These are phyloP conservation scores for Didymella segeticola DNA, from an alignment of 2,329 filamentous ascomycete species.

Conservation along the genomic window DNA sequence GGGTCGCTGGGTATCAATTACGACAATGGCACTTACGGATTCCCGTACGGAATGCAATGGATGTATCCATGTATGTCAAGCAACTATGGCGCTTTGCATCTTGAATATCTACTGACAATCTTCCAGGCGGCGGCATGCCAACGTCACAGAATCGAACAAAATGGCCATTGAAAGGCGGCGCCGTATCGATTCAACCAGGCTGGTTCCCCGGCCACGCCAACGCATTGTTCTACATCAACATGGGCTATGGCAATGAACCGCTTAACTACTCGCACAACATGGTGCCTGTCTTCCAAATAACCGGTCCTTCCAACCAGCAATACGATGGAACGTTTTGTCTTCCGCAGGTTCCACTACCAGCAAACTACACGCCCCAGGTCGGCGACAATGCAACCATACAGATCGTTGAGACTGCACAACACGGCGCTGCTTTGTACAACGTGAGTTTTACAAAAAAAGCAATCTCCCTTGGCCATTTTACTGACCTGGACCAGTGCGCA, in stretches of 20 bases:
- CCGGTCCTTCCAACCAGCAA: conserved; percentile 80
- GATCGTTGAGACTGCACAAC: conserved; percentile 80
- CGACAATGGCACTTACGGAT: conserved; percentile 57
- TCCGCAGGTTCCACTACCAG: conserved; percentile 84
- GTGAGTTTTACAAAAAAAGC: conserved; percentile 56
- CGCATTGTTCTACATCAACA: conserved; percentile 87
- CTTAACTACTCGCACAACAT: conserved; percentile 87
- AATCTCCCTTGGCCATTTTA: neutral
- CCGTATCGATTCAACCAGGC: conserved; percentile 88
- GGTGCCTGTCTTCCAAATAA: conserved; percentile 79
- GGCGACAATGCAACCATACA: conserved; percentile 95
- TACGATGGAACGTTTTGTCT: conserved; percentile 90
- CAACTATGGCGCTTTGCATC: neutral
- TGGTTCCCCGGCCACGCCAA: conserved; percentile 91
- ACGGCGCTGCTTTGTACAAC: conserved; percentile 83
- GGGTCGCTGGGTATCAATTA: conserved; percentile 55
- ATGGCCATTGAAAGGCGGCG: conserved; percentile 88
- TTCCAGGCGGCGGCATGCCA: conserved; percentile 79
- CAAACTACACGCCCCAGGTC: conserved; percentile 70
- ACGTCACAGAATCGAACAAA: conserved; percentile 83
- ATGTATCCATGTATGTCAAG: conserved; percentile 82
- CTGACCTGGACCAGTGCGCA: conserved; percentile 71
- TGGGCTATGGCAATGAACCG: conserved; percentile 83
- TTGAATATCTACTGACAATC: conserved; percentile 17
- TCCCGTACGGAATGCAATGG: conserved; percentile 94